Evolutionary conservation across 106 monocot species (phyloP).

Genomic region (Dactylorhiza incarnata): DNA sequence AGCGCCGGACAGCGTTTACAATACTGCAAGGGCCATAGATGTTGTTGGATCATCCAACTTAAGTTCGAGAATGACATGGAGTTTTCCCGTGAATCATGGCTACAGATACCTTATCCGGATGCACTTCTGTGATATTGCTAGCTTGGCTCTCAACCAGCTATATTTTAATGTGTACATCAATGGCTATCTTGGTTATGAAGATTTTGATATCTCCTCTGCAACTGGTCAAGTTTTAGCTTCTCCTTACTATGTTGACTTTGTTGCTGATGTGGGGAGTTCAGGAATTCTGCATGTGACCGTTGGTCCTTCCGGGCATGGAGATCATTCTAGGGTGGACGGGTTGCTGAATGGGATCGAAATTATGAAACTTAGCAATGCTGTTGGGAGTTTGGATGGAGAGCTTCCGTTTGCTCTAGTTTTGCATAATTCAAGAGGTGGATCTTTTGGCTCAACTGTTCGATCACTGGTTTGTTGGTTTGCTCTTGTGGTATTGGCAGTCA

Average conservation of each 20-base stretch:
- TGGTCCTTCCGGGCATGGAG: constrained; percentile 35
- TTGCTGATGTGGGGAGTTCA: constrained; percentile 26
- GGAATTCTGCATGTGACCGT: constrained; percentile 38
- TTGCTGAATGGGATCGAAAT: constrained; percentile 90
- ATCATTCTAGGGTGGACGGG: constrained; percentile 29
- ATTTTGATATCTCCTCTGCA: constrained; percentile 67
- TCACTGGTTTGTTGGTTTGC: constrained; percentile 47
- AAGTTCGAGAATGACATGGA: constrained; percentile 63
- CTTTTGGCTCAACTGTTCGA: constrained; percentile 23
- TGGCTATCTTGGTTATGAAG: constrained; percentile 40
- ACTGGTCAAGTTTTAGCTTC: constrained; percentile 45
- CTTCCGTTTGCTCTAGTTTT: constrained; percentile 14
- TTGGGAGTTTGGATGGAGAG: constrained; percentile 47
- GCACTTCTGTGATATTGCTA: constrained; percentile 96
- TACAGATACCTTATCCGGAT: constrained; percentile 59
- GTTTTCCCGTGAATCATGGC: constrained; percentile 40
- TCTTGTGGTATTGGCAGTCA: constrained; percentile 30
- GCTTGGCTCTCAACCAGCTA: constrained; percentile 66
- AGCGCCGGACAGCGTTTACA: constrained; percentile 73
- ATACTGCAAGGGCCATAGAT: constrained; percentile 35
- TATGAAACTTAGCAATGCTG: constrained; percentile 68
- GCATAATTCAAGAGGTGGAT: constrained; percentile 13
- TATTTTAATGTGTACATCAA: constrained; percentile 69
- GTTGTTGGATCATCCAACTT: constrained; percentile 7
- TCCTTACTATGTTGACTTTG: constrained; percentile 79